phyloP scores from a whole-genome alignment of 805 yeast genomes.

The Nakazawaea ishiwadae region DNA sequence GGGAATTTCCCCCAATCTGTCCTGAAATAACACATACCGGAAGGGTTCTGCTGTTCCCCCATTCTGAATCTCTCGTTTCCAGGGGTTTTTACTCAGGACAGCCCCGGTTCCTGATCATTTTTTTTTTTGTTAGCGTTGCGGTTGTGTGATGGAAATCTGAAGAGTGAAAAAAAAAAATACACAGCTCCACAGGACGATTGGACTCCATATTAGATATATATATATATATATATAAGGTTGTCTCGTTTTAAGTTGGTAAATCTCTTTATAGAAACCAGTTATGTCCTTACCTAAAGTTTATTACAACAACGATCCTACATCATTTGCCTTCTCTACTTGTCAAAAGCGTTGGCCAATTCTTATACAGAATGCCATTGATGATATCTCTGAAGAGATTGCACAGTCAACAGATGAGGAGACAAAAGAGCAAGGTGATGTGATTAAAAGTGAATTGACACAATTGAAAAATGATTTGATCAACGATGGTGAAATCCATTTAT shows the following conservation, averaged over 20 bases:
- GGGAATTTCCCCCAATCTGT: too few species aligned
- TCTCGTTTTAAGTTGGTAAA: neutral
- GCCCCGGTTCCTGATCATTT: too few species aligned
- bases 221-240: neutral
- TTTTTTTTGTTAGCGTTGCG: too few species aligned
- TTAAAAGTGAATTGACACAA: constrained; percentile 34
- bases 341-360: constrained; percentile 86
- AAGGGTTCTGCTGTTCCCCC: too few species aligned
- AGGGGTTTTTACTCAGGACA: too few species aligned
- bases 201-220: too few species aligned
- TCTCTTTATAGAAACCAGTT: too few species aligned
- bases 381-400: constrained; percentile 32
- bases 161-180: too few species aligned
- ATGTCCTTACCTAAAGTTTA: constrained; percentile 45
- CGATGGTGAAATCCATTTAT: constrained; percentile 37
- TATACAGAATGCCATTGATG: constrained; percentile 61
- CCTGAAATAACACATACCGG: too few species aligned
- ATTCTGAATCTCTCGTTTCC: too few species aligned
- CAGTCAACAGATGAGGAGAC: constrained; percentile 20
- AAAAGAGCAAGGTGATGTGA: constrained; percentile 40
- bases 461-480: constrained; percentile 40
- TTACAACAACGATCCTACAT: constrained; percentile 60
- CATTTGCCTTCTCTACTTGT: constrained; percentile 82
- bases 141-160: too few species aligned
- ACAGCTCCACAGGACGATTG: too few species aligned